phyloP scores from a whole-genome alignment of 1,139 yeast species.

The Debaryomyces psychrophilus region DNA sequence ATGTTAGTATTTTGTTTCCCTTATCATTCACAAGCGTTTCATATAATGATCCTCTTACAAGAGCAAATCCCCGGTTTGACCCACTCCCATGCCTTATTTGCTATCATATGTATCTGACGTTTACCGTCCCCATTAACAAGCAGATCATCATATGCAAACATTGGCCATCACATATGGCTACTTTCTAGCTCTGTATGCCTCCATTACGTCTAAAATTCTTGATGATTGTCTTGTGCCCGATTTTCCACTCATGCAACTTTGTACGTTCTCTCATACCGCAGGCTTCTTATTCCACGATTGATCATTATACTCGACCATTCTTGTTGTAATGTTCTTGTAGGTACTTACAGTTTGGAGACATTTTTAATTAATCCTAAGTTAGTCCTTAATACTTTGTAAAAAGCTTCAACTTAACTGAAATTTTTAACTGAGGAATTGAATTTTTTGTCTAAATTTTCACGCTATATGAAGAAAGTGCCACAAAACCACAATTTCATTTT shows the following conservation, averaged over 20 bases:
- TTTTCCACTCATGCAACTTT: neutral
- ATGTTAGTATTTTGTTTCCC: constrained; percentile 9
- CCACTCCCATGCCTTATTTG: neutral
- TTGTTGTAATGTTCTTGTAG: neutral
- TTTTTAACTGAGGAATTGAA: constrained; percentile 10
- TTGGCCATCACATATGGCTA: neutral
- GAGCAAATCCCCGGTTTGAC: neutral
- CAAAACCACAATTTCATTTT: constrained; percentile 9
- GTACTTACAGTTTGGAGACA: constrained; percentile 34
- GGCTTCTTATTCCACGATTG: neutral
- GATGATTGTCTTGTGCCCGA: neutral
- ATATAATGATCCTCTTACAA: neutral
- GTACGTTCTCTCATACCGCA: neutral
- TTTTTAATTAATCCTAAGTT: constrained; percentile 22
- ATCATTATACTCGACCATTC: constrained; percentile 1
- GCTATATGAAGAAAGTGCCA: constrained; percentile 9
- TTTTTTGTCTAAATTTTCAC: constrained; percentile 13
- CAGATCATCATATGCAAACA: no score
- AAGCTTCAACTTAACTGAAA: constrained; percentile 11
- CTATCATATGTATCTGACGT: neutral
- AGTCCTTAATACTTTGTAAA: constrained; percentile 14
- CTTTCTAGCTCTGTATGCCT: neutral
- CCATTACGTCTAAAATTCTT: neutral
- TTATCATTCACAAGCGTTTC: neutral
- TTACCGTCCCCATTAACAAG: neutral